Percentiles rank a stretch among this genome's conserved stretches.
Evolutionary conservation across 2,329 filamentous ascomycete genomes (phyloP).

Genomic region (Alternaria sp.): DNA sequence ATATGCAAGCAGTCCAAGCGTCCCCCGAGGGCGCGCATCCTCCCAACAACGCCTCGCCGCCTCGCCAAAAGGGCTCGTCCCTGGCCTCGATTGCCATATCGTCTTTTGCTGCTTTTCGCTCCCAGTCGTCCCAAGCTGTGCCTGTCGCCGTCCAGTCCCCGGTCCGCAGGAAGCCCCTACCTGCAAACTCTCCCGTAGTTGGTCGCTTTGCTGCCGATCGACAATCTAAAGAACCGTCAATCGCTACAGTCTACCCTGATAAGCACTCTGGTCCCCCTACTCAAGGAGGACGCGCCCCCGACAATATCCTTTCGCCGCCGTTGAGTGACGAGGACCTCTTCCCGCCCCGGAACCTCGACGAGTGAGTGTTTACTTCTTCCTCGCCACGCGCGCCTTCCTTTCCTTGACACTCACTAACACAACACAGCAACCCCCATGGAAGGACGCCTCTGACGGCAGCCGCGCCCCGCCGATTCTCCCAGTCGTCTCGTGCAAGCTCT

Average conservation of each 20-base stretch:
- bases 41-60: conserved; percentile 34
- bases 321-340: conserved; percentile 46
- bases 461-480: conserved; percentile 33
- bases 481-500: conserved; percentile 32
- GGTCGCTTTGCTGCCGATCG: conserved; percentile 53
- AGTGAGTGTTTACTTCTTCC: conserved; percentile 36
- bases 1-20: conserved; percentile 47
- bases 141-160: conserved; percentile 46
- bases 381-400: conserved; percentile 7
- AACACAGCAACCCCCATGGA: conserved; percentile 47
- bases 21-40: conserved; percentile 29
- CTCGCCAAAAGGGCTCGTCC: conserved; percentile 45
- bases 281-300: conserved; percentile 34
- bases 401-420: conserved; percentile 21
- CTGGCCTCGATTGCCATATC: conserved; percentile 53
- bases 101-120: conserved; percentile 56
- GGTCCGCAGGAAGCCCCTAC: conserved; percentile 64
- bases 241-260: conserved; percentile 14
- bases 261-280: conserved; percentile 35
- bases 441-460: conserved; percentile 38
- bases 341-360: conserved; percentile 49
- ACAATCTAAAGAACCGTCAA: conserved; percentile 46
- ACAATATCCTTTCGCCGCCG: conserved; percentile 42
- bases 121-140: conserved; percentile 30
- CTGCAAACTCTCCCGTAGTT: conserved; percentile 59